Evolutionary conservation across 2,329 filamentous ascomycete species (phyloP).

Genomic region (Zymoseptoria brevis): DNA sequence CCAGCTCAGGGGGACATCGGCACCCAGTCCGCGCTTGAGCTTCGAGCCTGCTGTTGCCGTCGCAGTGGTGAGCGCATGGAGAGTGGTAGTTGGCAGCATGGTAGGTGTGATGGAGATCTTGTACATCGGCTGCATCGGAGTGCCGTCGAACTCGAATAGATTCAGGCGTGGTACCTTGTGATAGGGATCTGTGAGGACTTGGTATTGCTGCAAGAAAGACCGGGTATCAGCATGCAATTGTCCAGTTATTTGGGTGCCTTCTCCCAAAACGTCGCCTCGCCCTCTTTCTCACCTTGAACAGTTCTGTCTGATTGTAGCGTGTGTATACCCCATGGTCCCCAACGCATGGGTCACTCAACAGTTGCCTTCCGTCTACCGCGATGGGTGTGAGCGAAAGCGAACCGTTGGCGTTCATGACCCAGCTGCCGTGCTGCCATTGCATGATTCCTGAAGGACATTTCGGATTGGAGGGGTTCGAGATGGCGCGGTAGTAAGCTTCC

Average conservation of each 20-base stretch:
- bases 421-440: slow-evolving; percentile 66
- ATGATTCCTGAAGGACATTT: slow-evolving; percentile 57
- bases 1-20: slow-evolving; percentile 34
- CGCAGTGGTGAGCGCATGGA: slow-evolving; percentile 47
- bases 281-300: slow-evolving; percentile 47
- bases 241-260: neutral
- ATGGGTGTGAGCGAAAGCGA: slow-evolving; percentile 54
- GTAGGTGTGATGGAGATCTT: slow-evolving; percentile 54
- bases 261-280: neutral
- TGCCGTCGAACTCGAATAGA: slow-evolving; percentile 55
- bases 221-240: neutral
- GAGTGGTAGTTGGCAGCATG: slow-evolving; percentile 61
- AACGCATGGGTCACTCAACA: slow-evolving; percentile 58
- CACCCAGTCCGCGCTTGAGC: slow-evolving; percentile 19
- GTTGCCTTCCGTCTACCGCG: slow-evolving; percentile 58
- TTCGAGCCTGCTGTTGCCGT: slow-evolving; percentile 31
- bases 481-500: slow-evolving; percentile 60
- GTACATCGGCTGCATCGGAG: slow-evolving; percentile 61
- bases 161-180: slow-evolving; percentile 56
- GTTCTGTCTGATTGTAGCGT: slow-evolving; percentile 58
- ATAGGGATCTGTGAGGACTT: slow-evolving; percentile 50
- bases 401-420: slow-evolving; percentile 48
- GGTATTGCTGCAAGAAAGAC: slow-evolving; percentile 34
- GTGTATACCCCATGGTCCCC: slow-evolving; percentile 50
- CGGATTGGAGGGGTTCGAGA: slow-evolving; percentile 54